Evolutionary conservation across 306 rosid genomes (phyloP), one percentile per base, ranked within the genome.

Genomic region (Purshia tridentata): DNA sequence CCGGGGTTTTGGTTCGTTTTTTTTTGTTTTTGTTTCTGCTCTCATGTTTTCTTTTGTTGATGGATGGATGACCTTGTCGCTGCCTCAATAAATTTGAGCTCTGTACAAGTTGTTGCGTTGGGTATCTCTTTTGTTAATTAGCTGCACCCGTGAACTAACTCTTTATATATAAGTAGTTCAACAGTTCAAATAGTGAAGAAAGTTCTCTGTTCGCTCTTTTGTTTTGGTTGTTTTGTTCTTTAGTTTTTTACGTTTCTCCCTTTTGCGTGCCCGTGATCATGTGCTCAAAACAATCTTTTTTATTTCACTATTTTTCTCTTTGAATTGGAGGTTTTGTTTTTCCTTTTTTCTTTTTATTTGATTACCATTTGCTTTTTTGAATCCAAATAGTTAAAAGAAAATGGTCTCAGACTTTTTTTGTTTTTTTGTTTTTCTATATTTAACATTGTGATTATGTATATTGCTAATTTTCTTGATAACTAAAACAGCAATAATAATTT

Each of bases 101-200:
- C 12, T 50, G 45, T 49, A 65, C 48, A 16, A 65, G 50, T 35
- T 45, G 67, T 37, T 37, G 49, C 53, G 9, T 44, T n/a, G n/a
- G n/a, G 44, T 46, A 10, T 41, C 15, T 72, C 50, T 51, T 35
- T 59, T 19, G 51, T 53, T 52, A 65, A 44, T 53, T 19, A 64
- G 53, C 65, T 46, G 40, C 39, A 45, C 59, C 77, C 72, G 72
- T 64, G 77, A 77, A 65, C 67, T 44, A 22, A 39, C 18, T 37
- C 8, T 55, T 29, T 48, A 8, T 29, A 37, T 20, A 54, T 41
- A n/a, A 16, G 20, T 4, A 42, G 12, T 44, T 42, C 35, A 57
- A 57, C 22, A 10, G 45, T 61, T 60, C 80, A 23, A 69, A 70
- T 44, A 23, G 22, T 11, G 70, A 60, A n/a, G 10, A 9, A 58